Conservation (phyloP, 2,329 filamentous ascomycete genomes). For the Epichloe uncinata region DNA sequence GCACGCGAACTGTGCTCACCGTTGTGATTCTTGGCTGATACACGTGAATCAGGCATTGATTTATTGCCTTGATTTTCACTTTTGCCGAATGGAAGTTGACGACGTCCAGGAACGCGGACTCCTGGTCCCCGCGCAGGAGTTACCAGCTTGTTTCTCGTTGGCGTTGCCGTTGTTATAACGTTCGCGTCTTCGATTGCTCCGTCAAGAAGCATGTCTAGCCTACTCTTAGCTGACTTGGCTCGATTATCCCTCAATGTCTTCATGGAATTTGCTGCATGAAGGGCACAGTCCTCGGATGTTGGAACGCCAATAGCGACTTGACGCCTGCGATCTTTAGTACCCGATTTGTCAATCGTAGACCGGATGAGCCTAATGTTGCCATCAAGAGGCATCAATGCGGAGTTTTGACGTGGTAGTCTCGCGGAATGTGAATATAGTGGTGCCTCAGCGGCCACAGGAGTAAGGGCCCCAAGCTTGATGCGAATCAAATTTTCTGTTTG, state of each 20-base stretch:
- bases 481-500: conserved; percentile 1
- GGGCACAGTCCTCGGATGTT: conserved; percentile 33
- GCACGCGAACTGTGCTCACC: background rate
- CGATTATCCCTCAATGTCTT: background rate
- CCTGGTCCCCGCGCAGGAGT: conserved; percentile 1
- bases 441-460: background rate
- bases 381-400: conserved; percentile 25
- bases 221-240: conserved; percentile 12
- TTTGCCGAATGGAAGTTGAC: conserved; percentile 28
- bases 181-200: conserved; percentile 4
- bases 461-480: background rate
- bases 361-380: conserved; percentile 18
- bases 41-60: background rate
- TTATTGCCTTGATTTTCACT: conserved; percentile 5
- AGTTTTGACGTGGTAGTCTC: conserved; percentile 9
- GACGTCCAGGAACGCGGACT: conserved; percentile 24
- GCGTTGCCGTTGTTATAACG: background rate
- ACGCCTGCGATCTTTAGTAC: background rate
- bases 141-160: background rate
- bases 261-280: conserved; percentile 1
- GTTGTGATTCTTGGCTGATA: background rate
- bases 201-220: conserved; percentile 22
- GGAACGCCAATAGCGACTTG: background rate
- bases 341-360: conserved; percentile 12
- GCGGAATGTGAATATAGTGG: conserved; percentile 1